A percentile compares a stretch with the other conserved stretches of the same genome.
These are phyloP conservation scores for Tolypocladium paradoxum DNA, from an alignment of 2,329 filamentous ascomycete genomes.

Conservation along the genomic window DNA sequence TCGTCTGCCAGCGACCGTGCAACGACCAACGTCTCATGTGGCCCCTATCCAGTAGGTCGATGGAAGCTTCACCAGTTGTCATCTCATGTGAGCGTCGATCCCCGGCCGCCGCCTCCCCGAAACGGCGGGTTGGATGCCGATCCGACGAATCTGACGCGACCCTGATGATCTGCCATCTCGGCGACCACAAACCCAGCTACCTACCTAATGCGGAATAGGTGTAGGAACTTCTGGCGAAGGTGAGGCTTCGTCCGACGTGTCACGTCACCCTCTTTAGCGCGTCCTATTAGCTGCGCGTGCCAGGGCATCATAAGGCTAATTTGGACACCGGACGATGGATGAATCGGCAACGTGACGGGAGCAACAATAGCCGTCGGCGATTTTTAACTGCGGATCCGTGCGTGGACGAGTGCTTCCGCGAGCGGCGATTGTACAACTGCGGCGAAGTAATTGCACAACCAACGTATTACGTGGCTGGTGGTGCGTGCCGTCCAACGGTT, in stretches of 20 bases:
- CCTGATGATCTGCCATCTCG: background rate
- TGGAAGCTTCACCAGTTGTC: background rate
- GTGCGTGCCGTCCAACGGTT: background rate
- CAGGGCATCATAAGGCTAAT: background rate
- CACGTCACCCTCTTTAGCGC: background rate
- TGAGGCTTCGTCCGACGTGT: background rate
- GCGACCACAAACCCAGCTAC: background rate
- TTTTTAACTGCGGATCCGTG: background rate
- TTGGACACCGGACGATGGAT: background rate
- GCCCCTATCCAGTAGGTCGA: conserved; percentile 1
- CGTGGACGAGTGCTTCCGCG: background rate
- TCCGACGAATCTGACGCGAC: conserved; percentile 1
- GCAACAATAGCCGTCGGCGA: background rate
- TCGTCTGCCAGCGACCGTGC: background rate
- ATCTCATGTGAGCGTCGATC: conserved; percentile 8
- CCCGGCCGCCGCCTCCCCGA: conserved; percentile 5
- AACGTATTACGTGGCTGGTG: background rate
- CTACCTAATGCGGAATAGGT: conserved; percentile 7
- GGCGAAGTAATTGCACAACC: background rate
- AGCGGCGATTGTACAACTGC: background rate
- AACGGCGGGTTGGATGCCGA: conserved; percentile 3
- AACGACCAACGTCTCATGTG: background rate
- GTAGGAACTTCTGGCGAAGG: conserved; percentile 4
- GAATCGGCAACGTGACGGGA: background rate
- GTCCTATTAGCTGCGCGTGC: background rate